Conservation (phyloP, 805 yeast species). For the Myxozyma melibiosi region DNA sequence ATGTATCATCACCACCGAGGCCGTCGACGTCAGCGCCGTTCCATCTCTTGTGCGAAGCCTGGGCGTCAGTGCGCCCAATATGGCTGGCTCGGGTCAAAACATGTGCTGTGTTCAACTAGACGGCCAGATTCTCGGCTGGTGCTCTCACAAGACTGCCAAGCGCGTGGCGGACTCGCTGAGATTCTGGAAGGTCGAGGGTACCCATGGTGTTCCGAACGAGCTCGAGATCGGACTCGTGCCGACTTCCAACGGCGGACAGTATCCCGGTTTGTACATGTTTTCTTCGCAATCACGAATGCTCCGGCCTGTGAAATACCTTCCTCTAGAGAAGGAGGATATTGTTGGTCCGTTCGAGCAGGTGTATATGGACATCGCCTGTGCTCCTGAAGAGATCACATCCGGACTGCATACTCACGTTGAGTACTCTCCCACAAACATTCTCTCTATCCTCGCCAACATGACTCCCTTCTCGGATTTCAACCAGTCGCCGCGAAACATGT, state of each 20-base stretch:
- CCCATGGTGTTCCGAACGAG: conserved; percentile 75
- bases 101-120: conserved; percentile 90
- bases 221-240: conserved; percentile 96
- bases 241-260: conserved; percentile 93
- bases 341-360: conserved; percentile 98
- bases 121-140: conserved; percentile 92
- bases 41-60: conserved; percentile 65
- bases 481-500: conserved; percentile 99
- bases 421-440: conserved; percentile 88
- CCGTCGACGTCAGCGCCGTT: conserved; percentile 71
- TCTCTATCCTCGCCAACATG: conserved; percentile 92
- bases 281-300: conserved; percentile 94
- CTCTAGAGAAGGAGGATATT: conserved; percentile 77
- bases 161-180: conserved; percentile 87
- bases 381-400: conserved; percentile 83
- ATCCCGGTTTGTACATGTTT: conserved; percentile 90
- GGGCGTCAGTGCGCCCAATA: conserved; percentile 80
- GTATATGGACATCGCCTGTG: conserved; percentile 92
- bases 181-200: conserved; percentile 87
- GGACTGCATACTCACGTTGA: conserved; percentile 91
- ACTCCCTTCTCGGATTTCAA: conserved; percentile 98
- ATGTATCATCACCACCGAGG: conserved; percentile 80
- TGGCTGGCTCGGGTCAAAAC: conserved; percentile 83
- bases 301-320: conserved; percentile 91
- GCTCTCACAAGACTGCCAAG: conserved; percentile 83